Evolutionary conservation across 768 basidiomycete genomes (phyloP).

Genomic region (Lentinus brumalis): DNA sequence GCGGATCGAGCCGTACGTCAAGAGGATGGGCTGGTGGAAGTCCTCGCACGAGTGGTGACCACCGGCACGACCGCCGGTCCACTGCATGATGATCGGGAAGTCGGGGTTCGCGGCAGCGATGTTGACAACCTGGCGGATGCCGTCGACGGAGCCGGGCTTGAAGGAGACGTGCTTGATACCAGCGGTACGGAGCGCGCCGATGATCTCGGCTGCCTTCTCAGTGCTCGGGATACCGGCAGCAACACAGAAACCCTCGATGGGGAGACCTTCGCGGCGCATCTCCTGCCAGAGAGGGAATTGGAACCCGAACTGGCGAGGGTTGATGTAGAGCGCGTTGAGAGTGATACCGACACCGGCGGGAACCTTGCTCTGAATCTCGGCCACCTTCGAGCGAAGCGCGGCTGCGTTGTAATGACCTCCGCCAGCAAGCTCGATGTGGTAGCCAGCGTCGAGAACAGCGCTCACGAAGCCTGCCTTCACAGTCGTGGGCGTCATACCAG

Average conservation of each 20-base stretch:
- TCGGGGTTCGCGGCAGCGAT: conserved; percentile 93
- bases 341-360: conserved; percentile 91
- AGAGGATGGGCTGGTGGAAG: conserved; percentile 93
- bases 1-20: conserved; percentile 89
- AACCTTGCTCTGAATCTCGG: conserved; percentile 87
- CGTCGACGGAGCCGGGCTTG: conserved; percentile 98
- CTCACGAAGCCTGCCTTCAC: conserved; percentile 95
- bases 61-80: conserved; percentile 99
- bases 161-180: conserved; percentile 97
- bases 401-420: conserved; percentile 95
- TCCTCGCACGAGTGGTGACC: conserved; percentile 99
- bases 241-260: conserved; percentile 98
- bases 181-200: conserved; percentile 72
- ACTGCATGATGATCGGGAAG: conserved; percentile 97
- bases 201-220: conserved; percentile 97
- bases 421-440: conserved; percentile 95
- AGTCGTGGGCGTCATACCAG: conserved; percentile 98
- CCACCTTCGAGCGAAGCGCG: conserved; percentile 86
- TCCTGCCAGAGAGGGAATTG: conserved; percentile 98
- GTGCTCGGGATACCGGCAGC: conserved; percentile 96
- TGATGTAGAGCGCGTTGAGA: conserved; percentile 96
- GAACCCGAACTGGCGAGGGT: conserved; percentile 95
- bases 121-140: conserved; percentile 95
- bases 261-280: conserved; percentile 92
- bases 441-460: conserved; percentile 90